These are phyloP conservation scores for Debaryomyces udenii DNA, from an alignment of 1,139 yeast genomes.

Conservation along the genomic window DNA sequence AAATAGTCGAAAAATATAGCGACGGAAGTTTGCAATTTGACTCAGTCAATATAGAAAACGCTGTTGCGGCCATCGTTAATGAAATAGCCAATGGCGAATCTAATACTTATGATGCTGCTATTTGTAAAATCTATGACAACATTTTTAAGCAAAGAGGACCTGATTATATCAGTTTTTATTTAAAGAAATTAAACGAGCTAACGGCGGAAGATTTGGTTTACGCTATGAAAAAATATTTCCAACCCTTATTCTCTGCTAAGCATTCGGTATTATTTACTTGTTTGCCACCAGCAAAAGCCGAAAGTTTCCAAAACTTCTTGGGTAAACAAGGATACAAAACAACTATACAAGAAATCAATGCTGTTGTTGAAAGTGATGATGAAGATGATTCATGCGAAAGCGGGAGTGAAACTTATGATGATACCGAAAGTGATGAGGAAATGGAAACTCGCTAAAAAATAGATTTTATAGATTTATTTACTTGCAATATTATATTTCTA, in stretches of 20 bases:
- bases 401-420: slow-evolving; percentile 20
- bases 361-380: slow-evolving; percentile 16
- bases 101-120: slow-evolving; percentile 64
- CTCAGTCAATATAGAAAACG: slow-evolving; percentile 62
- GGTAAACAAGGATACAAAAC: slow-evolving; percentile 61
- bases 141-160: slow-evolving; percentile 73
- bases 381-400: slow-evolving; percentile 21
- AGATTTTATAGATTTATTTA: slow-evolving; percentile 3
- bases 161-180: slow-evolving; percentile 51
- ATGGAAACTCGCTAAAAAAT: slow-evolving; percentile 9
- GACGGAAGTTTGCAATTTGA: slow-evolving; percentile 59
- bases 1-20: slow-evolving; percentile 65
- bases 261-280: slow-evolving; percentile 68
- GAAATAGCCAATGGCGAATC: slow-evolving; percentile 68
- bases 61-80: slow-evolving; percentile 75
- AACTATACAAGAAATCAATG: slow-evolving; percentile 53
- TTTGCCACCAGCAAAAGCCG: slow-evolving; percentile 68
- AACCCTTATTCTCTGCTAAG: slow-evolving; percentile 59
- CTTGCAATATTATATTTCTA: too few relatives aligned
- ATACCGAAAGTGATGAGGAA: slow-evolving; percentile 13
- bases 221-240: slow-evolving; percentile 61
- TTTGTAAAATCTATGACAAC: slow-evolving; percentile 64
- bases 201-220: slow-evolving; percentile 58
- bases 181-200: slow-evolving; percentile 53
- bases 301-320: slow-evolving; percentile 52